Conservation (phyloP, 768 basidiomycete genomes). For the Tylopilus vinaceipallidus region DNA sequence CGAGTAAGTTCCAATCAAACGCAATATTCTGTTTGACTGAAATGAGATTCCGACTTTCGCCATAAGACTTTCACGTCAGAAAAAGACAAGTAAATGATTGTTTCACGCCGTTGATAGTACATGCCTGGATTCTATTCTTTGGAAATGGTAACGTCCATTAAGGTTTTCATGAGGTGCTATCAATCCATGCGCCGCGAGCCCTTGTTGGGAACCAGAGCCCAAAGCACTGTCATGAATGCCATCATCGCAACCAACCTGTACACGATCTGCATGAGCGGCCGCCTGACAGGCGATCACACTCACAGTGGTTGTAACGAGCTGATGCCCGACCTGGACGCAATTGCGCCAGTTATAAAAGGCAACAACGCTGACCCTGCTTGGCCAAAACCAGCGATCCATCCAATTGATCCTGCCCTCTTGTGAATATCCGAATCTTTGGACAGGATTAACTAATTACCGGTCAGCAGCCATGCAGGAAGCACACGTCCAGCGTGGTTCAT, state of each 20-base stretch:
- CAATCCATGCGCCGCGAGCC: conserved; percentile 19
- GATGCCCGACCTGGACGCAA: conserved; percentile 60
- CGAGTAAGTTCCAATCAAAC: background rate
- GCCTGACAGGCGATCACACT: background rate
- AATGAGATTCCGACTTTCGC: too few species aligned
- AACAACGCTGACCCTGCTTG: conserved; percentile 70
- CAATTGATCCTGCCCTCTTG: conserved; percentile 45
- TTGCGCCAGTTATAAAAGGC: conserved; percentile 71
- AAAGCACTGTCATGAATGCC: conserved; percentile 39
- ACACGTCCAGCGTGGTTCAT: conserved; percentile 70
- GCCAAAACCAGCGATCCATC: conserved; percentile 68
- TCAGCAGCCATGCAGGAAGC: conserved; percentile 68
- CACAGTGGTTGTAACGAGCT: conserved; percentile 37
- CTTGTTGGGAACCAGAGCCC: conserved; percentile 40
- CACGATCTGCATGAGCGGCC: background rate
- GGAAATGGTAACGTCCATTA: too few species aligned
- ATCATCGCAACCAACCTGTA: conserved; percentile 40
- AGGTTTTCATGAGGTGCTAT: background rate
- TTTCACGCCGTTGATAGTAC: background rate
- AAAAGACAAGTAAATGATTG: background rate
- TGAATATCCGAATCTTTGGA: background rate
- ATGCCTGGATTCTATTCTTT: background rate
- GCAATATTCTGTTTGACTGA: background rate
- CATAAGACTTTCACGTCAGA: background rate
- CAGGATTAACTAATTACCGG: conserved; percentile 34